Evolutionary conservation across 768 basidiomycete species (phyloP), one percentile per base, ranked within the genome.

Genomic region (Rhodotorula toruloides): DNA sequence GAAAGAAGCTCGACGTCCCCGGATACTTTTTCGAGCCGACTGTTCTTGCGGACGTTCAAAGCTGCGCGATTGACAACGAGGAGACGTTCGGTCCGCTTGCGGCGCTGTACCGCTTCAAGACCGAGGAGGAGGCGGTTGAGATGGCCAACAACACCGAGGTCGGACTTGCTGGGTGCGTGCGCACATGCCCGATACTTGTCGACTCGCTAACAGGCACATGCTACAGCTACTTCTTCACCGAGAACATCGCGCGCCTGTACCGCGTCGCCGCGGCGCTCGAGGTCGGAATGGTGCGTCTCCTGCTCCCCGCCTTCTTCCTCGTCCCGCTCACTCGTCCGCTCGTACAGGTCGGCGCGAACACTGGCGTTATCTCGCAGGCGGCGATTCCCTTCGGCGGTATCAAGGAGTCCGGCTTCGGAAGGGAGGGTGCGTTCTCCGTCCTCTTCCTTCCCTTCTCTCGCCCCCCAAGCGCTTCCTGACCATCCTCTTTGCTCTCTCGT

Each of bases 221-320:
- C 32, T 25, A 31, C 50, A 57, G 65, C 27, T 78, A 97, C 79
- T 93, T 98, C 81, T 99, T 86, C 81, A 84, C 85, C 42, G 78
- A 84, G 44, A 94, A 98, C 76, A 81, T 96, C 10, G 89, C 90
- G 6, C 80, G 93, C 44, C 87, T 90, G 48, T 97, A 90, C 89
- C 84, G 94, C 47, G 92, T 99, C 25, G 91, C 93, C 22, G 96
- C 96, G 80, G 87, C 83, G 71, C 81, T 98, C 36, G 91, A 99
- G 78, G 91, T 93, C 11, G 70, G 71, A 22, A 73, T 73, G 72
- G 68, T 70, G 25, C 37, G 67, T 55, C 32, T 4, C 22, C 16
- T n/a, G 34, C 34, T n/a, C 25, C 0, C 43, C 19, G 5, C 32
- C 7, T 39, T 14, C 58, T 60, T 5, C 50, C n/a, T 9, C 42